Evolutionary conservation across 177 flowering plant species (phyloP).

Genomic region (Vitis hybrid): DNA sequence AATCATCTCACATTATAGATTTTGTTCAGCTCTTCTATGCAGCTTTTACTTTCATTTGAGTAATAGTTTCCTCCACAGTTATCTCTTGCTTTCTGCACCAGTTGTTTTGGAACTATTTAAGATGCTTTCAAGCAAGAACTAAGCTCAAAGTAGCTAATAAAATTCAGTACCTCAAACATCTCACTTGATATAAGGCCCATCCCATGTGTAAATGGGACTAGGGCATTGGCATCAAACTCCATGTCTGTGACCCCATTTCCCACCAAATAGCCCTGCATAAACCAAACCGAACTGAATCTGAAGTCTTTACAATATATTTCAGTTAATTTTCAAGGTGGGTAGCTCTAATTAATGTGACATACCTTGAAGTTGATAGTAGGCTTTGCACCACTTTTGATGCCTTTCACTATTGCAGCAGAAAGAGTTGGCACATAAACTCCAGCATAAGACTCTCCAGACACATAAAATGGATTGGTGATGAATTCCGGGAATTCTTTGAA

Average conservation of each 20-base stretch:
- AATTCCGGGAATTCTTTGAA: slow-evolving; percentile 31
- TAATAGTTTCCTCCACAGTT: slow-evolving; percentile 23
- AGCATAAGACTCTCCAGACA: slow-evolving; percentile 43
- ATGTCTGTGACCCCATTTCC: slow-evolving; percentile 55
- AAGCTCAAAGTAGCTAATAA: background rate
- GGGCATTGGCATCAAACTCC: slow-evolving; percentile 38
- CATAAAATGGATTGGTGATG: slow-evolving; percentile 28
- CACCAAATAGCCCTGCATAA: slow-evolving; percentile 53
- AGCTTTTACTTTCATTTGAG: background rate
- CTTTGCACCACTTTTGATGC: slow-evolving; percentile 24
- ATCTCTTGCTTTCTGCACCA: slow-evolving; percentile 15
- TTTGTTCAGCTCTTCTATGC: background rate
- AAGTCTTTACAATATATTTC: too few relatives aligned
- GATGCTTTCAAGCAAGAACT: background rate
- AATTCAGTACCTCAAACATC: slow-evolving; percentile 38
- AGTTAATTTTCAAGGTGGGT: too few relatives aligned
- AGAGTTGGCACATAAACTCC: slow-evolving; percentile 47
- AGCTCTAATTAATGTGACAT: background rate
- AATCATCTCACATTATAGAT: slow-evolving; percentile 11
- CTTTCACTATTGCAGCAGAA: slow-evolving; percentile 26
- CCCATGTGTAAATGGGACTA: slow-evolving; percentile 53
- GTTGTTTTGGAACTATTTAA: background rate
- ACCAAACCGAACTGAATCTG: too few relatives aligned
- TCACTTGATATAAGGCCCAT: slow-evolving; percentile 60
- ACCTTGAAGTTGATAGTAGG: slow-evolving; percentile 20